A percentile compares a stretch with the other conserved stretches of the same genome.
Evolutionary conservation across 768 basidiomycete genomes (phyloP).

Genomic region (Fomitopsis pulvina): DNA sequence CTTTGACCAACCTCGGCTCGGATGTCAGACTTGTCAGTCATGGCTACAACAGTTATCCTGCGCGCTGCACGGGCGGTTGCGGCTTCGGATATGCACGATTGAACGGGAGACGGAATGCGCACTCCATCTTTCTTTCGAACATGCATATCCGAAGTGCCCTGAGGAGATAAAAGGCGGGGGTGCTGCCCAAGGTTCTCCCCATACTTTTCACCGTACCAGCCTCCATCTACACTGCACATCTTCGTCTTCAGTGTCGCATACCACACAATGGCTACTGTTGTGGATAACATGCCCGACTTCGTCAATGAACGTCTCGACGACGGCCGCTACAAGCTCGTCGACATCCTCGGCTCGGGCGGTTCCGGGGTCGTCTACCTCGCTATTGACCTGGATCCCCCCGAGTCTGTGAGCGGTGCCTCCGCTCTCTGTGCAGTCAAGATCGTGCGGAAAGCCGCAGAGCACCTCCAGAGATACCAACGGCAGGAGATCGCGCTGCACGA

Average conservation of each 20-base stretch:
- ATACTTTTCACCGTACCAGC: neutral
- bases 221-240: neutral
- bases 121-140: too few species aligned
- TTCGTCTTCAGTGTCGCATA: neutral
- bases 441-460: slow-evolving; percentile 32
- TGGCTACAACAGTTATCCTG: too few species aligned
- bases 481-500: slow-evolving; percentile 6
- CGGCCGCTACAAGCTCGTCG: slow-evolving; percentile 14
- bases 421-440: slow-evolving; percentile 14
- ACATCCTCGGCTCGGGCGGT: slow-evolving; percentile 17
- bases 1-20: too few species aligned
- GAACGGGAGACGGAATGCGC: too few species aligned
- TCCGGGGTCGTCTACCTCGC: slow-evolving; percentile 20
- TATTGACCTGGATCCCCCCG: slow-evolving; percentile 5
- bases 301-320: slow-evolving; percentile 9
- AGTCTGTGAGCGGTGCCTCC: neutral
- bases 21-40: too few species aligned
- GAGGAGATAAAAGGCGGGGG: too few species aligned
- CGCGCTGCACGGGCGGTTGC: too few species aligned
- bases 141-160: too few species aligned
- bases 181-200: too few species aligned
- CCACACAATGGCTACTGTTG: slow-evolving; percentile 9
- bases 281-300: slow-evolving; percentile 16
- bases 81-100: too few species aligned
- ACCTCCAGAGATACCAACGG: slow-evolving; percentile 52